phyloP scores from a whole-genome alignment of 2,329 filamentous ascomycete species.

The Fusarium sp. region DNA sequence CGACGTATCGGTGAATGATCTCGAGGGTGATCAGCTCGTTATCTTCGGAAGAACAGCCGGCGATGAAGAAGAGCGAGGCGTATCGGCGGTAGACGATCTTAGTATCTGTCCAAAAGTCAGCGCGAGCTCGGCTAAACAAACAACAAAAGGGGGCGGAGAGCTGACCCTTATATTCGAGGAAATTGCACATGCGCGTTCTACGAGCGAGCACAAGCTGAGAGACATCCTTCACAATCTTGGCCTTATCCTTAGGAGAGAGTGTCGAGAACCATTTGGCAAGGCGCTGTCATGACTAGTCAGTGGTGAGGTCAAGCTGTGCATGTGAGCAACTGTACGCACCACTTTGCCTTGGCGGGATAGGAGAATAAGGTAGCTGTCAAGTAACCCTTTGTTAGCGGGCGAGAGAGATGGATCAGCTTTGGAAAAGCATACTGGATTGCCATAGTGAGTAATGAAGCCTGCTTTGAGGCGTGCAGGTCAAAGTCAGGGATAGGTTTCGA shows the following conservation, averaged over 20 bases:
- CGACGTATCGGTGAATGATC: slow-evolving; percentile 98
- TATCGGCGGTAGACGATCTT: slow-evolving; percentile 99
- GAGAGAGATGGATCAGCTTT: slow-evolving; percentile 11
- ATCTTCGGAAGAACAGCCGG: slow-evolving; percentile 94
- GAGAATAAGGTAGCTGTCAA: slow-evolving; percentile 89
- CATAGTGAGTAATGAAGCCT: slow-evolving; percentile 51
- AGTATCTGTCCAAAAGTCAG: slow-evolving; percentile 72
- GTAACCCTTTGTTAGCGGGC: slow-evolving; percentile 40
- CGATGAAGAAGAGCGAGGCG: slow-evolving; percentile 99
- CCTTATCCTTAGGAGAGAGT: slow-evolving; percentile 96
- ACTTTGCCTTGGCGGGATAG: slow-evolving; percentile 99
- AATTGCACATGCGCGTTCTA: slow-evolving; percentile 99
- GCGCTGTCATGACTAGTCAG: slow-evolving; percentile 69
- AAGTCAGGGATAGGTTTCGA: slow-evolving; percentile 25
- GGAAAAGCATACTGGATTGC: slow-evolving; percentile 57
- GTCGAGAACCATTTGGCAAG: slow-evolving; percentile 99
- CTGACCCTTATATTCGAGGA: slow-evolving; percentile 97
- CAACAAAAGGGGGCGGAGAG: slow-evolving; percentile 17
- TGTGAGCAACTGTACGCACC: slow-evolving; percentile 68
- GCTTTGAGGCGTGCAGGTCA: slow-evolving; percentile 39
- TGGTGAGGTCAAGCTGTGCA: slow-evolving; percentile 16
- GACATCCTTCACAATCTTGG: slow-evolving; percentile 99
- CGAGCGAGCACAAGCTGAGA: slow-evolving; percentile 96
- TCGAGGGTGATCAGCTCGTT: slow-evolving; percentile 99
- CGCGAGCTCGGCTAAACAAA: slow-evolving; percentile 10